These are phyloP conservation scores for Craspedostauros australis DNA, from an alignment of 108 stramenopile species.

Conservation along the genomic window DNA sequence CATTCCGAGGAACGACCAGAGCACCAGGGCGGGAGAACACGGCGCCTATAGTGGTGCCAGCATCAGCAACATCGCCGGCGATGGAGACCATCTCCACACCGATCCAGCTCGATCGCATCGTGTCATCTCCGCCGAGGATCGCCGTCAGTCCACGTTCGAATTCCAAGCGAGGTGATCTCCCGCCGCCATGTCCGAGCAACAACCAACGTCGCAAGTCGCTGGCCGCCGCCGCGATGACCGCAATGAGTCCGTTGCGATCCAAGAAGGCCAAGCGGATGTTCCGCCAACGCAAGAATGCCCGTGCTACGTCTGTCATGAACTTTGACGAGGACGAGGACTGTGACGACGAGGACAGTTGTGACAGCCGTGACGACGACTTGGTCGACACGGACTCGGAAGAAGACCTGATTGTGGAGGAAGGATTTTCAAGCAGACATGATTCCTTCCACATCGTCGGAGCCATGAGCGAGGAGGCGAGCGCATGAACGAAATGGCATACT, in stretches of 20 bases:
- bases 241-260: slow-evolving; percentile 1
- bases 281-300: slow-evolving; percentile 14
- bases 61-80: too few species aligned
- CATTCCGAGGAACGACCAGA: too few species aligned
- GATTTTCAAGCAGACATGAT: too few species aligned
- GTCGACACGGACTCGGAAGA: too few species aligned
- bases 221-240: slow-evolving; percentile 1
- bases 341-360: slow-evolving; percentile 5
- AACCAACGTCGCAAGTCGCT: slow-evolving; percentile 2
- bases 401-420: too few species aligned
- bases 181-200: slow-evolving; percentile 13
- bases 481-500: too few species aligned
- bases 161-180: slow-evolving; percentile 5
- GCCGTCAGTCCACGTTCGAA: background rate
- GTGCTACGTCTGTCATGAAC: slow-evolving; percentile 22
- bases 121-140: background rate
- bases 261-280: slow-evolving; percentile 2
- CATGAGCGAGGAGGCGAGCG: too few species aligned
- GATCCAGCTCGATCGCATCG: background rate
- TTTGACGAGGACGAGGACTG: slow-evolving; percentile 7
- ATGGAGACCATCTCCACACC: slow-evolving; percentile 12
- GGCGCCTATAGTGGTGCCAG: too few species aligned
- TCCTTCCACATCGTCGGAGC: too few species aligned
- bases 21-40: too few species aligned
- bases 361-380: background rate